These are phyloP conservation scores for Coix lacrymajobi DNA, from an alignment of 176 grass and related monocot species.

Conservation along the genomic window DNA sequence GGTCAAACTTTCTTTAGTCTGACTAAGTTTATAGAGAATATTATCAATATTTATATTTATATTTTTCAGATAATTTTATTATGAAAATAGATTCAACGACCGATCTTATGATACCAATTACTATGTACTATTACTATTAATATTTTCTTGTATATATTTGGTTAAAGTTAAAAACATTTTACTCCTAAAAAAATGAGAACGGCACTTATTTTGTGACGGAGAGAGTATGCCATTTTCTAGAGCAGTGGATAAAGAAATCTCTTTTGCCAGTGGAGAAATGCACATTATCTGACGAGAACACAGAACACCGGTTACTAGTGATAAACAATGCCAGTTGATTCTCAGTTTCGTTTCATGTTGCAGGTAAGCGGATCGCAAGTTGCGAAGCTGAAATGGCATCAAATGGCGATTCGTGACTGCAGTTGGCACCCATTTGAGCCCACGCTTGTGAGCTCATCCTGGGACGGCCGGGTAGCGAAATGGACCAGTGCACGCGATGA, in stretches of 20 bases:
- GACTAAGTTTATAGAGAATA: no score
- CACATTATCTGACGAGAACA: neutral
- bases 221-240: neutral
- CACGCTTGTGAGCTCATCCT: conserved; percentile 68
- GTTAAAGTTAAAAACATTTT: no score
- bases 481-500: conserved; percentile 43
- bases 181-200: no score
- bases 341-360: conserved; percentile 9
- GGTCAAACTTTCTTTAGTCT: no score
- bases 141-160: no score
- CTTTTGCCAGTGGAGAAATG: neutral
- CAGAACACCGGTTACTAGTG: neutral
- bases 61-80: no score
- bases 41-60: no score
- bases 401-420: conserved; percentile 62
- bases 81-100: no score
- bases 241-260: neutral
- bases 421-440: conserved; percentile 82
- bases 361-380: conserved; percentile 64
- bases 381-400: conserved; percentile 50
- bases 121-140: no score
- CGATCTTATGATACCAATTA: no score
- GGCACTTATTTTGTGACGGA: no score
- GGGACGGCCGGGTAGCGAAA: conserved; percentile 48
- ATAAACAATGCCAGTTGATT: neutral